Evolutionary conservation across 345 rosid species (phyloP), one percentile per base, ranked within the genome.

Genomic region (Arabidopsis arenosa): DNA sequence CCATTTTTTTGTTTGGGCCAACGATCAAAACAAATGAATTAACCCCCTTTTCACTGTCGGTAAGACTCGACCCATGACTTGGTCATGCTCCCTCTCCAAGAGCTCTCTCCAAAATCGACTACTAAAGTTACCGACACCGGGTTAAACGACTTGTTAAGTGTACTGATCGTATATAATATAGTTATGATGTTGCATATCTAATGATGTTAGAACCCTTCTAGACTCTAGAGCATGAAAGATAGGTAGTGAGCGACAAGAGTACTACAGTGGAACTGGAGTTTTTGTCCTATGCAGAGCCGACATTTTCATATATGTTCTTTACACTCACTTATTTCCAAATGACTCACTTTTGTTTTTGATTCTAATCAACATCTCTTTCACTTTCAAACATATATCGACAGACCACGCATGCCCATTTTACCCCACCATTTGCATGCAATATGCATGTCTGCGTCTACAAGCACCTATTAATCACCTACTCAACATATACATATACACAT

Each of bases 351-450:
- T 73, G 55, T 63, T 32, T 55, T 43, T 10, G 37, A 32, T 73
- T 73, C 13, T 43, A 32, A 41, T 63, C 32, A 10, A 58, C 35
- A 21, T 30, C 13, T 51, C 21, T 69, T 8, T 69, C 54, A 55
- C 36, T 68, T 5, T 41, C 54, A 56, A 6, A 0, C 13, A 41
- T 15, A n/a, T 51, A 39, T 44, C 18, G 62, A 72, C 70, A 43
- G 45, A 73, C 56, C 63, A 73, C 30, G 70, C 77, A 73, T 73
- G 70, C 77, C 69, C 64, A 63, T 13, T 64, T 54, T 64, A 44
- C 64, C 77, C 77, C n/a, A 73, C 77, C 71, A 52, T 55, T 44
- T 73, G 63, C 77, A 63, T 73, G 70, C 70, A 43, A 53, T 53
- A 17, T 73, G 70, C 56, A 73, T 73, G 69, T 63, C 53, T 73